Conservation (phyloP, 495 filamentous ascomycete species). For the Penicillium tannophilum region DNA sequence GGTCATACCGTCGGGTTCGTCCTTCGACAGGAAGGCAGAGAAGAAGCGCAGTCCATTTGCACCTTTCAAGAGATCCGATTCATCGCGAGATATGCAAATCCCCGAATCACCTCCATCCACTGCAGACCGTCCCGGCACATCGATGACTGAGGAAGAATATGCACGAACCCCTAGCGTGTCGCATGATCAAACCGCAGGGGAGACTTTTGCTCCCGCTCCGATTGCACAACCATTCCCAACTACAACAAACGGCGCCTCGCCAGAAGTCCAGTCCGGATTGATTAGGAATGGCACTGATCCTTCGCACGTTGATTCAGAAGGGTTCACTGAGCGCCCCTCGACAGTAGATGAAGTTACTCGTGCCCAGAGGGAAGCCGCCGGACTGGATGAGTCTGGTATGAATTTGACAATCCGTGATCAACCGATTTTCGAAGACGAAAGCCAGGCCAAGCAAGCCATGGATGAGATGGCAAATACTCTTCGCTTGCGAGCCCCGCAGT, state of each 20-base stretch:
- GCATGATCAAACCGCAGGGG: constrained; percentile 27
- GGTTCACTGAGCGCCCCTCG: constrained; percentile 68
- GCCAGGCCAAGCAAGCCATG: constrained; percentile 82
- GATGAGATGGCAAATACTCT: constrained; percentile 91
- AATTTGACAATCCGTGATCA: constrained; percentile 92
- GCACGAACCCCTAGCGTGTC: constrained; percentile 36
- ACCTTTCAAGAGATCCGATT: constrained; percentile 53
- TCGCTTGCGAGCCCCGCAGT: constrained; percentile 59
- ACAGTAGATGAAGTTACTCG: constrained; percentile 79
- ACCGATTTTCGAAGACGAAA: constrained; percentile 90
- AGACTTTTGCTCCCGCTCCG: constrained; percentile 25
- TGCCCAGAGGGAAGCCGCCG: constrained; percentile 76
- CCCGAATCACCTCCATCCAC: constrained; percentile 40
- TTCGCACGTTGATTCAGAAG: constrained; percentile 58
- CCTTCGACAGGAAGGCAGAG: constrained; percentile 44
- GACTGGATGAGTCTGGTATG: constrained; percentile 70
- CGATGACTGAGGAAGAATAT: constrained; percentile 38
- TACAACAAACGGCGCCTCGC: constrained; percentile 34
- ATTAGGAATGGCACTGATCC: constrained; percentile 25
- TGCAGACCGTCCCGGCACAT: constrained; percentile 42
- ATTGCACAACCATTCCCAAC: constrained; percentile 21
- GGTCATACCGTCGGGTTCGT: constrained; percentile 34
- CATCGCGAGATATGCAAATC: constrained; percentile 44
- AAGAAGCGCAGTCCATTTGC: constrained; percentile 54
- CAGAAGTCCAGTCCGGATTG: constrained; percentile 24